Conservation (phyloP, 1,139 yeast genomes). For the Taiozyma sp. region DNA sequence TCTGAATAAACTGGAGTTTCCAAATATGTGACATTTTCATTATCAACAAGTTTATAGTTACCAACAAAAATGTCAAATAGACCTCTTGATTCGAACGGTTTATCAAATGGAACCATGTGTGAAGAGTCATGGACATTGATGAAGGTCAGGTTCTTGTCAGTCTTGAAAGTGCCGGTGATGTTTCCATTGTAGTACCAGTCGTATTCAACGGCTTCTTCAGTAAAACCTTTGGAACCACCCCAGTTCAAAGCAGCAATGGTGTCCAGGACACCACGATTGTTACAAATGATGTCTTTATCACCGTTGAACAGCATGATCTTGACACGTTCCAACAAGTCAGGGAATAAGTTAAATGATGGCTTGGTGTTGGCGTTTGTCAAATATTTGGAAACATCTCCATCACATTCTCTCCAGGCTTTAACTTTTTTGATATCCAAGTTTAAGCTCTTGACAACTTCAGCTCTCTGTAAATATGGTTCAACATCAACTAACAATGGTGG, state of each 20-base stretch:
- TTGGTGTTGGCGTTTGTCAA: conserved; percentile 49
- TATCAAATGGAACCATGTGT: conserved; percentile 94
- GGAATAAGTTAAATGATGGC: conserved; percentile 65
- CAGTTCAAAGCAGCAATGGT: conserved; percentile 60
- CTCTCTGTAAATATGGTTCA: conserved; percentile 52
- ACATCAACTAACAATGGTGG: conserved; percentile 68
- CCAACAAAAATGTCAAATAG: conserved; percentile 45
- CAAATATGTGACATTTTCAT: conserved; percentile 13
- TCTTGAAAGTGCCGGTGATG: conserved; percentile 46
- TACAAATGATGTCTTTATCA: conserved; percentile 85
- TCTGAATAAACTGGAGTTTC: conserved; percentile 22
- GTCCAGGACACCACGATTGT: conserved; percentile 69
- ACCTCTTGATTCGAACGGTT: conserved; percentile 66
- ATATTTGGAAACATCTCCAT: conserved; percentile 45
- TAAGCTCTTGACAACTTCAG: conserved; percentile 55
- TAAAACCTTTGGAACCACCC: conserved; percentile 63
- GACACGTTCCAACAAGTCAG: conserved; percentile 49
- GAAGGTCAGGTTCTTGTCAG: conserved; percentile 73
- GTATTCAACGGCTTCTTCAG: conserved; percentile 30
- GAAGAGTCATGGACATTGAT: conserved; percentile 72
- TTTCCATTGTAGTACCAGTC: conserved; percentile 52
- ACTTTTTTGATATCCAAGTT: conserved; percentile 36
- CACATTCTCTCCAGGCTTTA: conserved; percentile 75
- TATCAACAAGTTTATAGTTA: conserved; percentile 16
- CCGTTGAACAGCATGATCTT: conserved; percentile 82